A percentile compares a stretch with the other conserved stretches of the same genome.
Evolutionary conservation across 2,329 filamentous ascomycete genomes (phyloP).

Genomic region (Diplocarpon rosae): DNA sequence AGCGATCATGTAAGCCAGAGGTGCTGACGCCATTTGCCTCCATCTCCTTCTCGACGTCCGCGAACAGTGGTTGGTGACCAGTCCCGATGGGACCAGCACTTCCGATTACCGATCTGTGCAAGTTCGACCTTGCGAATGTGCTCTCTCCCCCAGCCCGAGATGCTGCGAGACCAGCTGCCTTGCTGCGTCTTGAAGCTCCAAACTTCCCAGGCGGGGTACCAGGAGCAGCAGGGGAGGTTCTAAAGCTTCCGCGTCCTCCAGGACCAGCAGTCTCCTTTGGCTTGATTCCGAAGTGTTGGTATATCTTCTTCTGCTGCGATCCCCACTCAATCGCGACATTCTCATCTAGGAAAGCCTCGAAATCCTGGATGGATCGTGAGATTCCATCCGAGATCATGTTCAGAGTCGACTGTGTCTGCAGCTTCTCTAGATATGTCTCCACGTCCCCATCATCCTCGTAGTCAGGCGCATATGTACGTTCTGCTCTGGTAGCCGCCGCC

Average conservation of each 20-base stretch:
- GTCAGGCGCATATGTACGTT: conserved; percentile 30
- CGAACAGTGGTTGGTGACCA: conserved; percentile 50
- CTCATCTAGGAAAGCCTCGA: conserved; percentile 88
- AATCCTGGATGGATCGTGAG: conserved; percentile 78
- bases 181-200: conserved; percentile 46
- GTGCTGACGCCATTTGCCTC: conserved; percentile 38
- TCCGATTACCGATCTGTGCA: conserved; percentile 82
- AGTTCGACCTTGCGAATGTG: conserved; percentile 55
- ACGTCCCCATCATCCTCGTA: conserved; percentile 51
- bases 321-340: conserved; percentile 96
- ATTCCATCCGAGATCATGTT: conserved; percentile 89
- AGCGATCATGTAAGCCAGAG: conserved; percentile 54
- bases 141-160: conserved; percentile 33
- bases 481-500: conserved; percentile 36
- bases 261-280: conserved; percentile 36
- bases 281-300: conserved; percentile 89
- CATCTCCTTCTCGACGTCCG: conserved; percentile 52
- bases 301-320: conserved; percentile 81
- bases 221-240: conserved; percentile 33
- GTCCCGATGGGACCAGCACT: conserved; percentile 56
- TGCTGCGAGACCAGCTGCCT: conserved; percentile 29
- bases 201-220: conserved; percentile 38
- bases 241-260: conserved; percentile 19
- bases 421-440: conserved; percentile 69
- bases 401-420: conserved; percentile 83